Conservation (phyloP, 2,329 filamentous ascomycete species). For the Akanthomyces muscarius region DNA sequence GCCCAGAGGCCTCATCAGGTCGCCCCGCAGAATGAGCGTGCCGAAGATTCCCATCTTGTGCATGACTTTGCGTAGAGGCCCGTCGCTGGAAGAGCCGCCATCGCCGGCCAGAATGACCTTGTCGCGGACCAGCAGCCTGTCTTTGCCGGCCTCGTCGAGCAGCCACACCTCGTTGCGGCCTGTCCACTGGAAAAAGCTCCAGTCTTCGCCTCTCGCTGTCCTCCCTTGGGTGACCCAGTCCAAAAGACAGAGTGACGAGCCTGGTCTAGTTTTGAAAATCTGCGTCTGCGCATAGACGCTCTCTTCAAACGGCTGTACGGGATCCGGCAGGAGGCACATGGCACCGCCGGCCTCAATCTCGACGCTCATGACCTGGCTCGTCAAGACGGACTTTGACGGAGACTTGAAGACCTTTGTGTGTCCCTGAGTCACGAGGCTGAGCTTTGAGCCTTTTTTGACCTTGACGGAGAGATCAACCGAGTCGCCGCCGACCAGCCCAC, state of each 20-base stretch:
- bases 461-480: conserved; percentile 68
- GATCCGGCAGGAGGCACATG: conserved; percentile 76
- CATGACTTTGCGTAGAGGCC: conserved; percentile 58
- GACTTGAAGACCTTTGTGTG: conserved; percentile 97
- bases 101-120: conserved; percentile 69
- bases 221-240: conserved; percentile 95
- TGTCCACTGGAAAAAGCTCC: conserved; percentile 75
- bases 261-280: conserved; percentile 60
- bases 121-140: conserved; percentile 75
- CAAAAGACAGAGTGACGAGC: conserved; percentile 68
- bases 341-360: conserved; percentile 47
- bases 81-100: conserved; percentile 35
- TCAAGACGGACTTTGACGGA: conserved; percentile 48
- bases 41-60: conserved; percentile 73
- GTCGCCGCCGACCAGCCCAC: conserved; percentile 87
- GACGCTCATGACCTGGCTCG: conserved; percentile 54
- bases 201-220: conserved; percentile 79
- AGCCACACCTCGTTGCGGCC: conserved; percentile 87
- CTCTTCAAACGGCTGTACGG: conserved; percentile 82
- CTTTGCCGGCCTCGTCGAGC: conserved; percentile 31
- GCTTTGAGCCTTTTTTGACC: conserved; percentile 59
- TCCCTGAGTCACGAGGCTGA: conserved; percentile 68
- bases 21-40: conserved; percentile 77
- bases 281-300: conserved; percentile 84
- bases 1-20: conserved; percentile 60